Evolutionary conservation across 805 yeast species (phyloP), one percentile per base, ranked within the genome.

Genomic region (Hanseniaspora hatyaiensis): DNA sequence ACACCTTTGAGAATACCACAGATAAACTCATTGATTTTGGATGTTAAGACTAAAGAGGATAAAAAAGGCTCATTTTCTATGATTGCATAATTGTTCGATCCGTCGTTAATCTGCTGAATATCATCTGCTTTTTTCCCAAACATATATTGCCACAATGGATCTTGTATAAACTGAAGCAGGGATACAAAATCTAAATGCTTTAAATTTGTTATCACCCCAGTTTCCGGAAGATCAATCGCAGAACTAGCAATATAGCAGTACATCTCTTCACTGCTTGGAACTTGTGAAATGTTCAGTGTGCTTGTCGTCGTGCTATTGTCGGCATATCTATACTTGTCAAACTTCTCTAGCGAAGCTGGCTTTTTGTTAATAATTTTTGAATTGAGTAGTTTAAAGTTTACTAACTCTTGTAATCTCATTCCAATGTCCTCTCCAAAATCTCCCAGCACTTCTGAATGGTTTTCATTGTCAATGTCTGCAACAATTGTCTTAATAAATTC

Each of bases 1-100:
- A 85, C 79, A 1, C 94, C 94, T 59, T 84, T 89, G 23, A 86
- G 71, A n/a, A 86, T 72, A 1, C 96, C 96, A 9, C 94, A 94
- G 1, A 80, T 74, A 57, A 82, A 83, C 3, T 89, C 85, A 15
- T 83, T 80, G 60, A 94, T 82, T 52, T 74, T 74, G 1, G 92
- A 87, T 2, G 80, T 75, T 30, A 81, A 73, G 9, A 85, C 75
- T 57, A 72, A 86, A 55, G 74, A 75, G 18, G 84, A 70, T 26
- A 85, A 65, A 40, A 78, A 55, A 2, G 95, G 95, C 18, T 69
- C 62, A 55, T 79, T 76, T 59, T 86, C 96, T 24, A 79, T 76
- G 45, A 87, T 82, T 94, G 86, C 84, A 57, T 79, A 79, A 50
- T 75, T 77, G 50, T 76, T 74, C 30, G 79, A 80, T 36, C 74